Evolutionary conservation across 495 filamentous ascomycete genomes (phyloP).

Genomic region (Podospora conica): DNA sequence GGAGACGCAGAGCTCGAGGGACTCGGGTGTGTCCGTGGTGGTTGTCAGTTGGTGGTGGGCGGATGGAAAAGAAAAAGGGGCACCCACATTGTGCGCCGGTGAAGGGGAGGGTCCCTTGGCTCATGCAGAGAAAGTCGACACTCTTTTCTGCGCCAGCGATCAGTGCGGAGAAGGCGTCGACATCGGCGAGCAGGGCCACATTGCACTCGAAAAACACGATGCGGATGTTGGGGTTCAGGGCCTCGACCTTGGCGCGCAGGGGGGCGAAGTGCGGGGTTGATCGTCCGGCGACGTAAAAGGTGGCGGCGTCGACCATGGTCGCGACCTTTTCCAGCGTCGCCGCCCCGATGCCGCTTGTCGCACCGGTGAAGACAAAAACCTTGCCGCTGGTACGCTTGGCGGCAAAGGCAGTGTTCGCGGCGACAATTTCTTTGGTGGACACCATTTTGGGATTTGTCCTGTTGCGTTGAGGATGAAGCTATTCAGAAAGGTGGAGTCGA

Average conservation of each 20-base stretch:
- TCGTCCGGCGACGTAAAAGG: constrained; percentile 24
- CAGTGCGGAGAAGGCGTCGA: constrained; percentile 11
- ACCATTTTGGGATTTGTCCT: too few relatives aligned
- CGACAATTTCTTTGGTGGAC: not conserved
- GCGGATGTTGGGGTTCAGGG: constrained; percentile 7
- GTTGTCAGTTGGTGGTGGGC: not conserved
- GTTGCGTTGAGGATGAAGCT: not conserved
- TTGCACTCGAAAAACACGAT: constrained; percentile 21
- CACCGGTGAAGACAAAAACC: constrained; percentile 26
- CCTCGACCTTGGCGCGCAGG: constrained; percentile 7
- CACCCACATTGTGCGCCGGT: constrained; percentile 6
- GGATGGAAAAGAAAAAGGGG: not conserved
- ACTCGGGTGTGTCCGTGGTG: constrained; percentile 14
- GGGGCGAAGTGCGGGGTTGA: not conserved
- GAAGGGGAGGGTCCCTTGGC: constrained; percentile 12
- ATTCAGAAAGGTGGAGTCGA: not conserved
- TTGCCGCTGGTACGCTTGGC: constrained; percentile 8
- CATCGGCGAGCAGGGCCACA: constrained; percentile 15
- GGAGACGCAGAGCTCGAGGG: constrained; percentile 9
- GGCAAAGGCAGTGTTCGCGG: constrained; percentile 15
- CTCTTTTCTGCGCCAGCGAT: constrained; percentile 11
- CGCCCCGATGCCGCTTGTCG: constrained; percentile 25
- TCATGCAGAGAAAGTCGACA: constrained; percentile 24
- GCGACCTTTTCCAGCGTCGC: constrained; percentile 14
- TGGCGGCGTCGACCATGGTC: constrained; percentile 18